phyloP scores from a whole-genome alignment of 2,329 filamentous ascomycete genomes.

The Epichloe brachyelytri region DNA sequence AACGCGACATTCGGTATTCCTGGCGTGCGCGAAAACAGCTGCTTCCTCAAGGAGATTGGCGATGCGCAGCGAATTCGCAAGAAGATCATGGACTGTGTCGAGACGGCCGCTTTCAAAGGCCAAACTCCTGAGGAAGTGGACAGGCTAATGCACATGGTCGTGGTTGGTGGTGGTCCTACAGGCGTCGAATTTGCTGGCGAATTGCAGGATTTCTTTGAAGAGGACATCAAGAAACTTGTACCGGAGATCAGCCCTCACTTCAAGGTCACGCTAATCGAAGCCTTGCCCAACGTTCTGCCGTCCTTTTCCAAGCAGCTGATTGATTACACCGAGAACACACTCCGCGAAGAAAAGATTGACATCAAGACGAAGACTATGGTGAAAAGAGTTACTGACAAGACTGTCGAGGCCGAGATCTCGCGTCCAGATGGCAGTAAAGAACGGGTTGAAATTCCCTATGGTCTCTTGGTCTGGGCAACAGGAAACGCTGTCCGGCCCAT shows the following conservation, averaged over 20 bases:
- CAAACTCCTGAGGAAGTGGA: conserved; percentile 79
- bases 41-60: conserved; percentile 96
- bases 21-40: conserved; percentile 86
- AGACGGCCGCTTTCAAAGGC: conserved; percentile 97
- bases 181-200: conserved; percentile 98
- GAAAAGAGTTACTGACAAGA: conserved; percentile 88
- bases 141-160: conserved; percentile 96
- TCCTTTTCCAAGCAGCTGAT: conserved; percentile 99
- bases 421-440: conserved; percentile 76
- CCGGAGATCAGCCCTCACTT: conserved; percentile 92
- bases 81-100: conserved; percentile 99
- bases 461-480: conserved; percentile 94
- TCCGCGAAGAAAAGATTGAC: conserved; percentile 96
- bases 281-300: conserved; percentile 87
- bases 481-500: conserved; percentile 87
- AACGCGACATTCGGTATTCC: conserved; percentile 98
- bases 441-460: conserved; percentile 74
- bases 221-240: conserved; percentile 95
- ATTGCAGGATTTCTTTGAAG: conserved; percentile 96
- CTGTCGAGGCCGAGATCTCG: conserved; percentile 78
- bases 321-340: conserved; percentile 97
- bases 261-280: conserved; percentile 94
- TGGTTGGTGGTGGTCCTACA: conserved; percentile 83
- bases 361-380: conserved; percentile 99
- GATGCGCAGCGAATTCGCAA: conserved; percentile 95